Conservation (phyloP, 2,329 filamentous ascomycete species). For the Fusarium buxicola region DNA sequence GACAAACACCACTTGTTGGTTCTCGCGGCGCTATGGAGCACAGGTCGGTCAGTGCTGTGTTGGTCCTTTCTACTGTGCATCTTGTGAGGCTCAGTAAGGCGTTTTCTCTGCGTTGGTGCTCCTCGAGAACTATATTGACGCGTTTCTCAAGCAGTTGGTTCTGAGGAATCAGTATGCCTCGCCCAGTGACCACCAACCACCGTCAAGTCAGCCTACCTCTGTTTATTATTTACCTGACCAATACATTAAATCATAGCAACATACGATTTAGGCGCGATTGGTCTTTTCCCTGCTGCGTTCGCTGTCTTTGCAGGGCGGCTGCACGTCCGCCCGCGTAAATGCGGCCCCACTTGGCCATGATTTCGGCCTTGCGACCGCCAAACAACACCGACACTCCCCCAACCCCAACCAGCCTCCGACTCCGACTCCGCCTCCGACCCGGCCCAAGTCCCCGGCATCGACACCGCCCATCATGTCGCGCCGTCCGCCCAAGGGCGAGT, state of each 20-base stretch:
- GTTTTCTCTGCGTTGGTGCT: neutral
- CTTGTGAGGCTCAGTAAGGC: neutral
- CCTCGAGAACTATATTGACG: too few relatives aligned
- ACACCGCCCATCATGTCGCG: conserved; percentile 71
- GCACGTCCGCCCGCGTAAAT: conserved; percentile 5
- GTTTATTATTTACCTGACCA: too few relatives aligned
- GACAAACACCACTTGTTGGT: neutral
- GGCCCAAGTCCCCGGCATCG: conserved; percentile 22
- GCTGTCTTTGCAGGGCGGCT: neutral
- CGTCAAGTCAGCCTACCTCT: too few relatives aligned
- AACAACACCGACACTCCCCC: conserved; percentile 30
- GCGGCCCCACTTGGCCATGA: conserved; percentile 37
- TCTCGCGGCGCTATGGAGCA: neutral
- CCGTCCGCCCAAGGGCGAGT: conserved; percentile 86
- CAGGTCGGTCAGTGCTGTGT: neutral
- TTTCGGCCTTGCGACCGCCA: conserved; percentile 24
- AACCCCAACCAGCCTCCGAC: conserved; percentile 8
- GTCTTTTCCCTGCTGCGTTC: neutral
- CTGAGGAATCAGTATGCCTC: neutral
- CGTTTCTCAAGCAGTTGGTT: neutral
- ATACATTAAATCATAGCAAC: too few relatives aligned
- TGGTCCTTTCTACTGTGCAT: neutral
- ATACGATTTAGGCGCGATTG: neutral
- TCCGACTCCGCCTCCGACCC: conserved; percentile 21
- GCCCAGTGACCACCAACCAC: neutral